Evolutionary conservation across 768 basidiomycete genomes (phyloP), one percentile per base, ranked within the genome.

Genomic region (Hortiboletus campestris): DNA sequence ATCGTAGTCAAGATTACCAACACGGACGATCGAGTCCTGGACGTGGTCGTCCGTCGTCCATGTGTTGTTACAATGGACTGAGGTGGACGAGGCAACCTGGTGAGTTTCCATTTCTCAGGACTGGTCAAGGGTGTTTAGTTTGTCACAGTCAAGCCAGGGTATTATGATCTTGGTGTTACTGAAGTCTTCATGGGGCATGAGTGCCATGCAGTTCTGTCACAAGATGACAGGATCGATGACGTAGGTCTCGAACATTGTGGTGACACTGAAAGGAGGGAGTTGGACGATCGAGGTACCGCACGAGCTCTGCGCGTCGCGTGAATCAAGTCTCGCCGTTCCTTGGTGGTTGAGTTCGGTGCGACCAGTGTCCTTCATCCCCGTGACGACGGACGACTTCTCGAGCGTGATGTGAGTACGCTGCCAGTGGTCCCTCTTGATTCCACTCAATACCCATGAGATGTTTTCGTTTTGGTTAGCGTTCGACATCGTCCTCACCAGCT

Each of bases 281-380:
- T 94, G 92, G 91, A 80, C 74, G 41, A 75, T 94, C 25, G 78
- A 88, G 41, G 69, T 93, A 32, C 81, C 83, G 1, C 73, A 86
- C 48, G 73, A 78, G 20, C 77, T 81, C 1, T 72, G 70, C 51
- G 66, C 63, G n/a, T 61, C 68, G 31, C 76, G 76, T 10, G 70
- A 72, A 35, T 74, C 72, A 29, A 58, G 63, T 16, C 11, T 59
- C 29, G 49, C 48, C 9, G 56, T 66, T 13, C 73, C 76, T 13
- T 72, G 73, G 49, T 92, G 90, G 90, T 65, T 91, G 48, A 78
- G 75, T 47, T 82, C 81, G 6, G 48, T 84, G 2, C 67, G 79
- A 46, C 84, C 86, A 0, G 71, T 74, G 3, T 74, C 72, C 2
- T 89, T 85, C 57, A 67, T 85, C 12, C 77, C 81, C 1, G 58